These are phyloP conservation scores for Brassica carinata DNA, from an alignment of 345 rosid genomes.

Conservation along the genomic window DNA sequence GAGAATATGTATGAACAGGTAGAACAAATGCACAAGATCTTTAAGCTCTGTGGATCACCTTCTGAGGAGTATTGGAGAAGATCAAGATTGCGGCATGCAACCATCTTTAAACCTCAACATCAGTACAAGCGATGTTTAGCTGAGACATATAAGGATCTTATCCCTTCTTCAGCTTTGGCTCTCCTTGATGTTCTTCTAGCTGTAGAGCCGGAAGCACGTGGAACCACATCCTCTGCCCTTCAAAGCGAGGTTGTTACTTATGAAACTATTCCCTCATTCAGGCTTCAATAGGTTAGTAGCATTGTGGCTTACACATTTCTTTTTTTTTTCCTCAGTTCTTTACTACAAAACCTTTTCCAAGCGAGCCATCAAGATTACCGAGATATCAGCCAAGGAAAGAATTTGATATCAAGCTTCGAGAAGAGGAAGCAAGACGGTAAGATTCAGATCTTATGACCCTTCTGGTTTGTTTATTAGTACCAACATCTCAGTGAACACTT, in stretches of 20 bases:
- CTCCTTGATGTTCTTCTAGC: slow-evolving; percentile 66
- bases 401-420: slow-evolving; percentile 57
- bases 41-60: slow-evolving; percentile 80
- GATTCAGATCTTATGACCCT: background rate
- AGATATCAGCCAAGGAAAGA: slow-evolving; percentile 67
- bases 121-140: slow-evolving; percentile 58
- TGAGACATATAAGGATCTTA: slow-evolving; percentile 55
- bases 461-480: background rate
- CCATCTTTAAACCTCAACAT: slow-evolving; percentile 68
- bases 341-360: slow-evolving; percentile 56
- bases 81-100: slow-evolving; percentile 64
- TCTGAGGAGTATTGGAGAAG: slow-evolving; percentile 73
- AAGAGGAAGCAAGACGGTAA: slow-evolving; percentile 62
- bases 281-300: background rate
- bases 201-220: slow-evolving; percentile 61
- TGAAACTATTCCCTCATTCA: background rate
- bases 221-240: slow-evolving; percentile 63
- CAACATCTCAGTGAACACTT: background rate
- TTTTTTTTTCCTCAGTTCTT: slow-evolving; percentile 48
- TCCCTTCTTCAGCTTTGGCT: slow-evolving; percentile 56
- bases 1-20: slow-evolving; percentile 40
- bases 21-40: slow-evolving; percentile 72
- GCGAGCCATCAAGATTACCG: slow-evolving; percentile 66
- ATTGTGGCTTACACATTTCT: background rate
- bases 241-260: slow-evolving; percentile 51